These are phyloP conservation scores for Lactarius tabidus DNA, from an alignment of 768 basidiomycete species.

Conservation along the genomic window DNA sequence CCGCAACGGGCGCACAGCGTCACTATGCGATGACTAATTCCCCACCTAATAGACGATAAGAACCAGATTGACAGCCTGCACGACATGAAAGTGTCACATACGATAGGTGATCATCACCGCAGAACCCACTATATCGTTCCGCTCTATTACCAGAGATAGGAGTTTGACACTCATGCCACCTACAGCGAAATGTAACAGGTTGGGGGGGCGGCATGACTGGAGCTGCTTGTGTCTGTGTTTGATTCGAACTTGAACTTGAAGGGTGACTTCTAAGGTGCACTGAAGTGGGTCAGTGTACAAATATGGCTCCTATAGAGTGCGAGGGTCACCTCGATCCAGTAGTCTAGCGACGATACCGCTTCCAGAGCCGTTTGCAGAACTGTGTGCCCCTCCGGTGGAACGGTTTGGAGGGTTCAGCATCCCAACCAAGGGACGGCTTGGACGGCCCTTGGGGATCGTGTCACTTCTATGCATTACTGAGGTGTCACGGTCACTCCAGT, in stretches of 20 bases:
- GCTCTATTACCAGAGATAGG: not conserved
- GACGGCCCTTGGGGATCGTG: not conserved
- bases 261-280: not conserved
- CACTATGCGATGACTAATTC: too few species aligned
- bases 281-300: not conserved
- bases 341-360: too few species aligned
- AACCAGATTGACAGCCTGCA: not conserved
- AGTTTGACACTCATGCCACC: not conserved
- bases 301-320: not conserved
- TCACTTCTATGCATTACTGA: not conserved
- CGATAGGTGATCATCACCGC: not conserved
- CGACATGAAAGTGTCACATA: not conserved
- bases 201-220: not conserved
- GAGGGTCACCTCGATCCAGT: too few species aligned
- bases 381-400: too few species aligned
- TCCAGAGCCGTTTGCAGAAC: too few species aligned
- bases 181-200: not conserved
- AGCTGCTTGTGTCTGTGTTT: not conserved
- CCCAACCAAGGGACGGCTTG: not conserved
- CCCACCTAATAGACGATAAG: not conserved
- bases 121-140: slow-evolving; percentile 4
- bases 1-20: too few species aligned
- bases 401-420: too few species aligned
- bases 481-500: not conserved
- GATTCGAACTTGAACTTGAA: too few species aligned